These are phyloP conservation scores for Aspergillus bridgeri DNA, from an alignment of 495 filamentous ascomycete genomes.

Conservation along the genomic window DNA sequence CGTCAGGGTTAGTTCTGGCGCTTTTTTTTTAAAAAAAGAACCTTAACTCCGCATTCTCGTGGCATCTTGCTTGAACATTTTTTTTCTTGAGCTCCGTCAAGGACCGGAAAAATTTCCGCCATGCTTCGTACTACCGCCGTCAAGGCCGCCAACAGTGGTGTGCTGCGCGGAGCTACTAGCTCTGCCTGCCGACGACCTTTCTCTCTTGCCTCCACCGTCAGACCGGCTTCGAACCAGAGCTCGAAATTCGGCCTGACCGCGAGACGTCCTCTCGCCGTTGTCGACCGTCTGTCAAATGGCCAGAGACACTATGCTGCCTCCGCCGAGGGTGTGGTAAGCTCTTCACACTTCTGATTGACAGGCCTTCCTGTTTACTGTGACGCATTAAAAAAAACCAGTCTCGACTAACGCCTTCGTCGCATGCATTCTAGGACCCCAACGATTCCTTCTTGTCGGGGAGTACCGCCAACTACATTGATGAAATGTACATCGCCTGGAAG, in stretches of 20 bases:
- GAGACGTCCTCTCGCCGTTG: conserved; percentile 39
- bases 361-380: neutral
- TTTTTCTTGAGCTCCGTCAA: conserved; percentile 12
- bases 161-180: conserved; percentile 50
- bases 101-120: conserved; percentile 29
- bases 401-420: conserved; percentile 25
- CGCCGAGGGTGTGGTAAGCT: conserved; percentile 47
- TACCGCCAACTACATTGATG: conserved; percentile 97
- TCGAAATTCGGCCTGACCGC: conserved; percentile 45
- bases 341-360: neutral
- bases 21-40: neutral
- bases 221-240: conserved; percentile 36
- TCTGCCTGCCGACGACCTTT: conserved; percentile 42
- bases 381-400: neutral
- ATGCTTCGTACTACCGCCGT: conserved; percentile 46
- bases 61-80: conserved; percentile 10
- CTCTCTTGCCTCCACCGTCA: conserved; percentile 45
- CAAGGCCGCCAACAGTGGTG: conserved; percentile 49
- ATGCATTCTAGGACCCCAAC: conserved; percentile 62
- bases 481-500: conserved; percentile 99
- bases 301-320: conserved; percentile 55
- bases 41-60: neutral
- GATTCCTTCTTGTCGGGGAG: conserved; percentile 94
- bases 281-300: conserved; percentile 34
- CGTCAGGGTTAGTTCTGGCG: neutral